Evolutionary conservation across 805 yeast species (phyloP).

Genomic region (Spencermartinsiella europaea): DNA sequence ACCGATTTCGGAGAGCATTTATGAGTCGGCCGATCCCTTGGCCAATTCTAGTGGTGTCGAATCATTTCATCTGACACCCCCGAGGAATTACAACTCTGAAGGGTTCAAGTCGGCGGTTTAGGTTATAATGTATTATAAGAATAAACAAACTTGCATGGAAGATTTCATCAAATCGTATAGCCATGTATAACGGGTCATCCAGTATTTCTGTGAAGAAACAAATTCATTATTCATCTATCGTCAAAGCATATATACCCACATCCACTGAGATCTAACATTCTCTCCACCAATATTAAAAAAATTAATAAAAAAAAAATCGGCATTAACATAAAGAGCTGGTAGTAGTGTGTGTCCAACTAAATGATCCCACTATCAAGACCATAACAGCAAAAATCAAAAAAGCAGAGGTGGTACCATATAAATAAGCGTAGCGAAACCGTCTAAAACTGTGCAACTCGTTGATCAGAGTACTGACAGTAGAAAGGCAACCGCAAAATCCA

Average conservation of each 20-base stretch:
- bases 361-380: constrained; percentile 36
- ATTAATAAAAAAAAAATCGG: constrained; percentile 6
- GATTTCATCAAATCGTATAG: too few relatives aligned
- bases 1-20: constrained; percentile 21
- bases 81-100: background rate
- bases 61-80: background rate
- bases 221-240: background rate
- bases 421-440: constrained; percentile 34
- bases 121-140: background rate
- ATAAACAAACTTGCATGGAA: background rate
- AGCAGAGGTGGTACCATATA: constrained; percentile 50
- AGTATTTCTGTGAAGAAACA: background rate
- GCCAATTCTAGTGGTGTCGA: constrained; percentile 1
- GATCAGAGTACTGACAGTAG: constrained; percentile 75
- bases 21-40: constrained; percentile 3
- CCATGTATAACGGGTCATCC: background rate
- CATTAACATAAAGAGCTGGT: background rate
- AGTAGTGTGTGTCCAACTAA: background rate
- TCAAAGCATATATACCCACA: background rate
- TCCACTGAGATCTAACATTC: background rate
- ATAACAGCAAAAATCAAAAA: constrained; percentile 43
- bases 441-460: constrained; percentile 51
- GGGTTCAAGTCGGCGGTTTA: background rate
- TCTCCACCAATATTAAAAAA: background rate
- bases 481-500: constrained; percentile 67